Evolutionary conservation across 495 filamentous ascomycete genomes (phyloP).

Genomic region (Penicillium daleae): DNA sequence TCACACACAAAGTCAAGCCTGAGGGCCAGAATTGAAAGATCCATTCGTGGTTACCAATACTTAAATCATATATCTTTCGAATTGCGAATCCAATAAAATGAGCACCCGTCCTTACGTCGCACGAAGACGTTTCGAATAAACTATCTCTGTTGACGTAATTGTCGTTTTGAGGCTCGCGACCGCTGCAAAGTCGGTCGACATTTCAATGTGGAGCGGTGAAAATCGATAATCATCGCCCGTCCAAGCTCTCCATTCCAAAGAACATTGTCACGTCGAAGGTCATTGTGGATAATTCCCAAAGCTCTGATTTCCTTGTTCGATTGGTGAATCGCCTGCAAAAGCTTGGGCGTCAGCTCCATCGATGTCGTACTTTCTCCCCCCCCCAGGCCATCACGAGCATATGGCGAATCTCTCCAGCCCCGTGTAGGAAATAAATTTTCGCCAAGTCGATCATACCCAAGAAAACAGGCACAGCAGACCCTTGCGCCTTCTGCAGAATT

Average conservation of each 20-base stretch:
- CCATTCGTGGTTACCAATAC: no score
- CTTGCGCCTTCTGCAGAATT: slow-evolving; percentile 42
- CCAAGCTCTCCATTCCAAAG: slow-evolving; percentile 37
- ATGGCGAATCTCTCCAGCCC: slow-evolving; percentile 46
- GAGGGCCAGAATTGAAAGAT: no score
- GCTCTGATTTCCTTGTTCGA: slow-evolving; percentile 27
- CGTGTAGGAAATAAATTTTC: slow-evolving; percentile 41
- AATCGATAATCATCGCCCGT: slow-evolving; percentile 39
- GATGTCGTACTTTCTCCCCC: slow-evolving; percentile 28
- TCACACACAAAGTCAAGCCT: no score
- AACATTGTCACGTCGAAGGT: slow-evolving; percentile 32
- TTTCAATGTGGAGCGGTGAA: slow-evolving; percentile 32
- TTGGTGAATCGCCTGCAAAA: slow-evolving; percentile 17
- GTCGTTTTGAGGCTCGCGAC: slow-evolving; percentile 17
- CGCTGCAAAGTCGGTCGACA: slow-evolving; percentile 12
- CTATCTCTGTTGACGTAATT: slow-evolving; percentile 14
- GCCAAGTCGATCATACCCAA: slow-evolving; percentile 49
- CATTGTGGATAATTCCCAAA: slow-evolving; percentile 27
- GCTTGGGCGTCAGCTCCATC: slow-evolving; percentile 18
- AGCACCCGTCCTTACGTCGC: not conserved
- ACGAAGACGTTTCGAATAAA: slow-evolving; percentile 17
- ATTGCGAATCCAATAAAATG: slow-evolving; percentile 11
- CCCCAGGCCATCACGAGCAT: slow-evolving; percentile 54
- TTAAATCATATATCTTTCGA: no score
- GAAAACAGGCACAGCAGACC: slow-evolving; percentile 46